A percentile compares a stretch with the other conserved stretches of the same genome.
phyloP scores from a whole-genome alignment of 2,329 filamentous ascomycete species.

The Alternaria sp. region DNA sequence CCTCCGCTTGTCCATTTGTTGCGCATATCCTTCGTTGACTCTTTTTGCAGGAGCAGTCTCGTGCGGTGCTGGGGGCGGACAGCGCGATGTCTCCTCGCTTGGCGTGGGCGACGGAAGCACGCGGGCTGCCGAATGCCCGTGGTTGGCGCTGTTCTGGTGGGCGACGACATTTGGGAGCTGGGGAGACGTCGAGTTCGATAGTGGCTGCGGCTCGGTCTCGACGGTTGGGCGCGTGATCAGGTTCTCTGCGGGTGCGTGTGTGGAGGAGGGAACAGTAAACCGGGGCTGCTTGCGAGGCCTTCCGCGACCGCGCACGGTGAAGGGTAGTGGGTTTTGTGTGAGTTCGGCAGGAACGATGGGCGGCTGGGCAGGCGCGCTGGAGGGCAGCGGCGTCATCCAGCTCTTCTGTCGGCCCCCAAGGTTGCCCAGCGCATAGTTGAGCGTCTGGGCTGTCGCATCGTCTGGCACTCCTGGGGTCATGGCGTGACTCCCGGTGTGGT shows the following conservation, averaged over 20 bases:
- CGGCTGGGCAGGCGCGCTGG: background rate
- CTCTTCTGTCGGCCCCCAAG: conserved; percentile 39
- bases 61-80: background rate
- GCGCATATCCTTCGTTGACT: background rate
- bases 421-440: conserved; percentile 39
- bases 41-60: background rate
- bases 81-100: conserved; percentile 59
- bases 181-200: conserved; percentile 45
- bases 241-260: background rate
- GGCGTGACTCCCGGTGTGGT: background rate
- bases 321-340: conserved; percentile 1
- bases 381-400: conserved; percentile 35
- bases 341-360: background rate
- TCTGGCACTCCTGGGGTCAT: conserved; percentile 20
- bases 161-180: conserved; percentile 39
- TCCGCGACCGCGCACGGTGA: conserved; percentile 10
- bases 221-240: background rate
- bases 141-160: background rate
- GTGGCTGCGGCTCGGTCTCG: conserved; percentile 21
- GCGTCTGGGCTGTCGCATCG: conserved; percentile 26
- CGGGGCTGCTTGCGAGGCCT: conserved; percentile 16
- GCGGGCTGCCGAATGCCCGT: conserved; percentile 22
- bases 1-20: background rate
- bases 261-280: background rate
- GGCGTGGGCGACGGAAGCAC: conserved; percentile 68